Base-by-base conservation (phyloP, 805 yeast genomes). In the Candida vartiovaarae region DNA sequence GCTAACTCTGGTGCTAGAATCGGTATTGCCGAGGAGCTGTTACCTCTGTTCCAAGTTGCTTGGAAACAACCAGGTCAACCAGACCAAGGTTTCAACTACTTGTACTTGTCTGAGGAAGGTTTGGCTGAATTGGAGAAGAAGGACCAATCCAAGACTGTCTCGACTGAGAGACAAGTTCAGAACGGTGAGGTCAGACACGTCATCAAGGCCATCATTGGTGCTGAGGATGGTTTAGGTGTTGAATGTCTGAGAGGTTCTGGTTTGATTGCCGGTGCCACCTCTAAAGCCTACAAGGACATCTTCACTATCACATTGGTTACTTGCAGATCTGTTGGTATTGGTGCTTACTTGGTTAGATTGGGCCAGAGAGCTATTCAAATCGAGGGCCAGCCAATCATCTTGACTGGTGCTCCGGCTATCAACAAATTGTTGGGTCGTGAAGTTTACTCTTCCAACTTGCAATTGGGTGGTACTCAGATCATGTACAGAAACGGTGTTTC, bases 281-380 rank as follows among this genome's bases (percentile, higher is more conserved):
- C 97, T 9, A 82, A 88, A 64, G 99, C 99, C 23, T 93, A 93
- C 78, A 85, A 86, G 65, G 99, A 93, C 62, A 93, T 93, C 50
- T 93, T 93, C 74, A 93, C 99, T 23, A 80, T 90, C 47, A 91
- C 99, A n/a, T 75, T 93, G 65, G 99, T 93, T 44, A 93, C 99
- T n/a, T 90, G 98, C 72, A 83, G 99, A 76, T 90, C 98, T 41
- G 99, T 93, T 59, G 99, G 99, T 82, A 93, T 93, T 65, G 99
- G 99, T 74, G 99, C 99, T 38, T 93, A 93, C 64, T 75, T 93
- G 63, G 99, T 93, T 35, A 84, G 99, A 69, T 76, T 93, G 54
- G 99, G 99, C 60, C 98, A 93, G 75, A 84, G 99, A 75, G 95
- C 98, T 36, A 90, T 93, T 59, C 99, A 93, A 72, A 85, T 93